These are phyloP conservation scores for Lactifluus pinguis DNA, from an alignment of 768 basidiomycete species.

Conservation along the genomic window DNA sequence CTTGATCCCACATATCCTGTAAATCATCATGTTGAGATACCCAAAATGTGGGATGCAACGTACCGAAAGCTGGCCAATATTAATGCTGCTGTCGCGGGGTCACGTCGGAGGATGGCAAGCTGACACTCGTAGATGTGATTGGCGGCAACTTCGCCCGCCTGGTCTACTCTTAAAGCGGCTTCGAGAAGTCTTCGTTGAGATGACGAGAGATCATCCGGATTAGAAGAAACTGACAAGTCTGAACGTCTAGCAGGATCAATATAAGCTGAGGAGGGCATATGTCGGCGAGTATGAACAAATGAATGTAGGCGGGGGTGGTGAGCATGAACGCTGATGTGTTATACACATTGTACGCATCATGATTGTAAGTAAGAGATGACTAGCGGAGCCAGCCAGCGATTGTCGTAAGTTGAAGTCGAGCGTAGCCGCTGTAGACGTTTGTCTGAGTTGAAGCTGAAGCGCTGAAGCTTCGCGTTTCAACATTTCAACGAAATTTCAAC, in stretches of 20 bases:
- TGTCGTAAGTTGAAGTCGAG: too few species aligned
- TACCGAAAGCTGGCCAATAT: conserved; percentile 52
- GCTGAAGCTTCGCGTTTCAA: too few species aligned
- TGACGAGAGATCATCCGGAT: conserved; percentile 44
- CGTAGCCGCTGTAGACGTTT: too few species aligned
- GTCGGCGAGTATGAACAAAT: conserved; percentile 8
- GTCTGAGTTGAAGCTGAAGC: too few species aligned
- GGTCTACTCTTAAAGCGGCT: conserved; percentile 79
- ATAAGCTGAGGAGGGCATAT: conserved; percentile 41
- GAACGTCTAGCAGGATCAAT: conserved; percentile 29
- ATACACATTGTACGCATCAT: not conserved
- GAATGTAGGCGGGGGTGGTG: not conserved
- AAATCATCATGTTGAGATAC: not conserved
- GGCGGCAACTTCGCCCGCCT: conserved; percentile 91
- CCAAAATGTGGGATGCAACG: not conserved
- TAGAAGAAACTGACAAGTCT: conserved; percentile 38
- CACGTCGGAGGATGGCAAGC: conserved; percentile 56
- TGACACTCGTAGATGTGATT: conserved; percentile 96
- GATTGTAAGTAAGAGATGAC: not conserved
- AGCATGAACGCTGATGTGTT: not conserved
- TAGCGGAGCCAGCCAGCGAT: too few species aligned
- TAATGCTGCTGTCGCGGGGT: conserved; percentile 47
- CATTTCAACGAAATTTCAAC: too few species aligned
- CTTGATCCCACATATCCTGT: conserved; percentile 98
- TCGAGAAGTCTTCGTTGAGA: conserved; percentile 46